These are phyloP conservation scores for Pholiota conissans DNA, from an alignment of 768 basidiomycete species.

Conservation along the genomic window DNA sequence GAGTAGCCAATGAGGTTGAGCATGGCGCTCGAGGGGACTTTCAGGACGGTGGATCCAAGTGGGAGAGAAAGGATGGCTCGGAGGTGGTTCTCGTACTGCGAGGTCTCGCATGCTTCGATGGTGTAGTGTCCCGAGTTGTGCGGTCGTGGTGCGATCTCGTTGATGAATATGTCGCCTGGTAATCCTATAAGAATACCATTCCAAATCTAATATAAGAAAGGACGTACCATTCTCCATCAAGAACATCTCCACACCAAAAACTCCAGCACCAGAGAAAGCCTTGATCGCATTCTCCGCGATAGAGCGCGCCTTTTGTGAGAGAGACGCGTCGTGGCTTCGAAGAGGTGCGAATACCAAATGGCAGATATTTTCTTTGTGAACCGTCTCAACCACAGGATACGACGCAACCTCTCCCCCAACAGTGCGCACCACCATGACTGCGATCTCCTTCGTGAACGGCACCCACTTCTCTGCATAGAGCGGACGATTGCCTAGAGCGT, in stretches of 20 bases:
- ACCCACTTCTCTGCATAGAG: constrained; percentile 96
- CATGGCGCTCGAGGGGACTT: constrained; percentile 88
- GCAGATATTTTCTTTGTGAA: constrained; percentile 92
- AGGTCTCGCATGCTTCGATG: constrained; percentile 95
- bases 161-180: constrained; percentile 76
- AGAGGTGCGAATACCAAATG: constrained; percentile 92
- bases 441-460: constrained; percentile 84
- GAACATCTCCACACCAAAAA: constrained; percentile 99
- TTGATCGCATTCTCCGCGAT: constrained; percentile 82
- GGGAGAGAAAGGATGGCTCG: constrained; percentile 91
- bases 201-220: background rate
- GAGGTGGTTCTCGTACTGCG: constrained; percentile 97
- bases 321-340: constrained; percentile 52
- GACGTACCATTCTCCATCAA: constrained; percentile 80
- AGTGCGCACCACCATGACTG: constrained; percentile 94
- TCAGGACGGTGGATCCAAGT: constrained; percentile 84
- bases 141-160: constrained; percentile 97
- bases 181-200: constrained; percentile 1
- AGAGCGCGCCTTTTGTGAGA: constrained; percentile 59
- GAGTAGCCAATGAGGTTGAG: constrained; percentile 93
- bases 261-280: constrained; percentile 83
- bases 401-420: constrained; percentile 69
- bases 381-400: constrained; percentile 93
- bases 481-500: constrained; percentile 60
- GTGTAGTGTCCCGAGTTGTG: constrained; percentile 99